A percentile compares a stretch with the other conserved stretches of the same genome.
phyloP scores from a whole-genome alignment of 352 stramenopile species.

The Aphanomyces stellatus region DNA sequence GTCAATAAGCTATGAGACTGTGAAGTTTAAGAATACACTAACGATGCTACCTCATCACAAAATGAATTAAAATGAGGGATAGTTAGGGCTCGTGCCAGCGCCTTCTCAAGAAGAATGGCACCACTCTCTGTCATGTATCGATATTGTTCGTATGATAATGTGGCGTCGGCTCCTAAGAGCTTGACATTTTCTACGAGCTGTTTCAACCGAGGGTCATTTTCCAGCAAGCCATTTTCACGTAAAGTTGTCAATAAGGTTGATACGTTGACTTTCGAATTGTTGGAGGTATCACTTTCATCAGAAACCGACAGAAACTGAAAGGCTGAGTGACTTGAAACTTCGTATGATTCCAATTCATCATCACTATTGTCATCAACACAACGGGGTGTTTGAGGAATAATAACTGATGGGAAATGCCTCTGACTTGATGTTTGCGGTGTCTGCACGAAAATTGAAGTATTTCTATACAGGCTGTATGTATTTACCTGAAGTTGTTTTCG shows the following conservation, averaged over 20 bases:
- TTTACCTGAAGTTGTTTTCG: background rate
- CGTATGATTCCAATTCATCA: conserved; percentile 2
- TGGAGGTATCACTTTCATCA: background rate
- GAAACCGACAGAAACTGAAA: background rate
- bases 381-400: background rate
- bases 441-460: background rate
- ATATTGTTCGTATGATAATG: background rate
- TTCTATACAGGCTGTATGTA: background rate
- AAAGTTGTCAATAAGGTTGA: background rate
- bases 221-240: background rate
- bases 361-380: background rate
- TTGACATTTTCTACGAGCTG: conserved; percentile 9
- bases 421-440: background rate
- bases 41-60: background rate
- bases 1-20: background rate
- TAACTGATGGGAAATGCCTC: background rate
- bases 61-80: background rate
- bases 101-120: conserved; percentile 2
- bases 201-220: background rate
- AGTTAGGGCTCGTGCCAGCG: background rate
- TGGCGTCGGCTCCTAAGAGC: background rate
- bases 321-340: background rate
- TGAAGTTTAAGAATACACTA: background rate
- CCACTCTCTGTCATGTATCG: conserved; percentile 5
- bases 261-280: conserved; percentile 1